Percentiles rank a stretch among this genome's conserved stretches.
phyloP scores from a whole-genome alignment of 2,329 filamentous ascomycete species.

The Anisogramma anomala region DNA sequence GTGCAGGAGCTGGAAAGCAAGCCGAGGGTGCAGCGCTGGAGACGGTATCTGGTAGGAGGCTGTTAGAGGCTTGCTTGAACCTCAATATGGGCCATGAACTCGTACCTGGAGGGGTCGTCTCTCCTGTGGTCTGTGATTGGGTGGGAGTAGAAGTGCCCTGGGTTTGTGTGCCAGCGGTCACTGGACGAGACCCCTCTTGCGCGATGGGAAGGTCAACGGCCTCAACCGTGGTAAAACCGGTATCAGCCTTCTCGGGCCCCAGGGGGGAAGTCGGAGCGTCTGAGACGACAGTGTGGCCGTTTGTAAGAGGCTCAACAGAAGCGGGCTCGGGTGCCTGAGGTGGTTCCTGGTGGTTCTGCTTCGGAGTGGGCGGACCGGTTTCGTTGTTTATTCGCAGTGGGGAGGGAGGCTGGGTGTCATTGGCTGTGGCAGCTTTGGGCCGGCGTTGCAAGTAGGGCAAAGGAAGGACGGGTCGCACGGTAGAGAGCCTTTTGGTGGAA shows the following conservation, averaged over 20 bases:
- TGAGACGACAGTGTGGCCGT: background rate
- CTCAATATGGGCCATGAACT: background rate
- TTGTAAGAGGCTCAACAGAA: background rate
- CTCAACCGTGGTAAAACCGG: background rate
- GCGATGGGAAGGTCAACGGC: background rate
- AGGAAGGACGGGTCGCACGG: slow-evolving; percentile 10
- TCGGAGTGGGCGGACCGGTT: slow-evolving; percentile 2
- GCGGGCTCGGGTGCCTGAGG: background rate
- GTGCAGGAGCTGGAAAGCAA: slow-evolving; percentile 2
- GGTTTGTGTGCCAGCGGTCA: slow-evolving; percentile 1
- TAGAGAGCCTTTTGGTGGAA: background rate
- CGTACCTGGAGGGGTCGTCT: slow-evolving; percentile 12
- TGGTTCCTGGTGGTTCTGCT: background rate
- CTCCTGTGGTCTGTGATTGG: slow-evolving; percentile 5
- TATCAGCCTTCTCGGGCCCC: slow-evolving; percentile 1
- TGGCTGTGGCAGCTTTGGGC: slow-evolving; percentile 6
- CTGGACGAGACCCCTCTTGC: slow-evolving; percentile 5
- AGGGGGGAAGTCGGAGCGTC: slow-evolving; percentile 1
- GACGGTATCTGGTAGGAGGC: slow-evolving; percentile 1
- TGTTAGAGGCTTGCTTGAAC: background rate
- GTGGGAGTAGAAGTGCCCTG: slow-evolving; percentile 3
- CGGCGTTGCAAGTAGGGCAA: slow-evolving; percentile 12
- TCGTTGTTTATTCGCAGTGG: slow-evolving; percentile 12
- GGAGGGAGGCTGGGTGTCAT: slow-evolving; percentile 5
- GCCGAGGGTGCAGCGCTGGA: slow-evolving; percentile 8